Evolutionary conservation across 306 rosid genomes (phyloP).

Genomic region (Corylus avellana): DNA sequence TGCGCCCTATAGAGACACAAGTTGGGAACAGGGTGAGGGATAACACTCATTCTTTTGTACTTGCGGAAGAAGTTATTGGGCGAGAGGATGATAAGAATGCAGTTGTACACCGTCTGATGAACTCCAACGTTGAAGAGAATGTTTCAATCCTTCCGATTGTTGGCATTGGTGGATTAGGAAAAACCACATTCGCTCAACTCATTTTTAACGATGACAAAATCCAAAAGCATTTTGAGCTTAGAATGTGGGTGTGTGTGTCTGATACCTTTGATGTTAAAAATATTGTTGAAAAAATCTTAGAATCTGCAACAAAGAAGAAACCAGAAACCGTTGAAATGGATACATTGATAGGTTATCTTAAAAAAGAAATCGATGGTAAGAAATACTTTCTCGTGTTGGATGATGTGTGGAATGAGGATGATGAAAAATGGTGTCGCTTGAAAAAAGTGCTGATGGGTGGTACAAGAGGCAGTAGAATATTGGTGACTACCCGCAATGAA

Average conservation of each 20-base stretch:
- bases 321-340: neutral
- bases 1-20: no score
- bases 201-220: neutral
- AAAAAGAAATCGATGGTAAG: neutral
- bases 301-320: neutral
- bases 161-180: conserved; percentile 27
- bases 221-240: neutral
- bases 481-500: conserved; percentile 8
- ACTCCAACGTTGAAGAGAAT: neutral
- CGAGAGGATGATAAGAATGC: conserved; percentile 10
- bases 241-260: conserved; percentile 1
- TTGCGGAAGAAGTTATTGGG: neutral
- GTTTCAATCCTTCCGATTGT: conserved; percentile 14
- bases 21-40: neutral
- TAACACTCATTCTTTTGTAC: neutral
- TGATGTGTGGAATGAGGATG: conserved; percentile 4
- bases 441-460: neutral
- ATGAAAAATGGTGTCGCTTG: neutral
- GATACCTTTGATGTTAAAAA: neutral
- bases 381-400: conserved; percentile 16
- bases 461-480: conserved; percentile 12
- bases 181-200: conserved; percentile 21
- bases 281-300: neutral
- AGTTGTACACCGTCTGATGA: neutral
- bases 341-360: neutral